Percentiles rank a stretch among this genome's conserved stretches.
Evolutionary conservation across 2,329 filamentous ascomycete species (phyloP).

Genomic region (Chaetomium sp.): DNA sequence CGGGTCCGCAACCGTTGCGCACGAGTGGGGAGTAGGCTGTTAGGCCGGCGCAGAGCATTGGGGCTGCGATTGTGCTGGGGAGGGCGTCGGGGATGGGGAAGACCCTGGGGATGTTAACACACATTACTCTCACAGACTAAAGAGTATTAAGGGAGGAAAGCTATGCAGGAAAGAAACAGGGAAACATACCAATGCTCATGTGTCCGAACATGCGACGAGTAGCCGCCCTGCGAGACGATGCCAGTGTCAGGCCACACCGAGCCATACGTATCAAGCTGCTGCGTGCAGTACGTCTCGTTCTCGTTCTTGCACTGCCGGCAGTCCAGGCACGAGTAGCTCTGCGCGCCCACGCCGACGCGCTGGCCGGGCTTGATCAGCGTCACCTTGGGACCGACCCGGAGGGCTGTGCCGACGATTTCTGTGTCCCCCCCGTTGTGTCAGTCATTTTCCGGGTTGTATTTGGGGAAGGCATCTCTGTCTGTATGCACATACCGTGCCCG

Average conservation of each 20-base stretch:
- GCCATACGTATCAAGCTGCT: conserved; percentile 55
- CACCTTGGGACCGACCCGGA: conserved; percentile 61
- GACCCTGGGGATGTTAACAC: conserved; percentile 36
- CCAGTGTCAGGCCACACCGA: conserved; percentile 44
- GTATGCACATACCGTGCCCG: conserved; percentile 48
- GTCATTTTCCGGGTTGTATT: not conserved
- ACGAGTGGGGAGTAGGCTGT: conserved; percentile 74
- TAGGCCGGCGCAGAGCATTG: conserved; percentile 79
- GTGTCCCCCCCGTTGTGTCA: not conserved
- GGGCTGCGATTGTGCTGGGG: conserved; percentile 55
- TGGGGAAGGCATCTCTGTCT: conserved; percentile 15
- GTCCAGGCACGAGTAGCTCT: conserved; percentile 57
- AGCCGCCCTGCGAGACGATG: conserved; percentile 53
- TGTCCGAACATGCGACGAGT: conserved; percentile 33
- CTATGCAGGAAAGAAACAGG: not conserved
- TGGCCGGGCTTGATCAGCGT: conserved; percentile 53
- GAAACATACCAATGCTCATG: conserved; percentile 62
- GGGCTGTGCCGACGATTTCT: conserved; percentile 64
- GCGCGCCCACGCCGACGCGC: conserved; percentile 63
- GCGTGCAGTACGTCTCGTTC: conserved; percentile 63
- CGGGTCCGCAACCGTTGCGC: conserved; percentile 66
- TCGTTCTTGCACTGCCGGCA: conserved; percentile 60
- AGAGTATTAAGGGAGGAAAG: not conserved
- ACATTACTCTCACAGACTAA: not conserved
- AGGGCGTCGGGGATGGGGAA: conserved; percentile 72